Base-by-base conservation (phyloP, 495 filamentous ascomycete species). In the Penicilliopsis zonata region DNA sequence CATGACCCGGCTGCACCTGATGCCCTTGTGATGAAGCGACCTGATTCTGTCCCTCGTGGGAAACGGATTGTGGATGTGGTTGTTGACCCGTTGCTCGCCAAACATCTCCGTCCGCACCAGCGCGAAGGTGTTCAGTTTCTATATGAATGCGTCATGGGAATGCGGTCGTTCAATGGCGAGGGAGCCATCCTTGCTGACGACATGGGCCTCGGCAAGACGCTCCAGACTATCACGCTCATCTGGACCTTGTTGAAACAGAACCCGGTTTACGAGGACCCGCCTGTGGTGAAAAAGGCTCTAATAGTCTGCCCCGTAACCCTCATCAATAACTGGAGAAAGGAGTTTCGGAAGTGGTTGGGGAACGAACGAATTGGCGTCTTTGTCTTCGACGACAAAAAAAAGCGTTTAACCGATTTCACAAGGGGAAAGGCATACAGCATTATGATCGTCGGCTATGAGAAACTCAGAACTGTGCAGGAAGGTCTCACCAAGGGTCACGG, bases 361-460 rank as follows among this genome's bases (percentile, higher is more conserved):
- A 77, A 74, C 43, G 82, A 84, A 37, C 58, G 79, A 9, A 74
- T 88, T 33, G 82, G 82, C 4, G 79, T 86, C 6, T 78, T 86
- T 43, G 71, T 83, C 18, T 70, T 70, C 12, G 77, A 79, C 43
- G 75, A 75, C 19, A 74, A 78, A 37, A 69, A 72, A 40, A 76
- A 70, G 36, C 65, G 72, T 25, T 47, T 82, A 21, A 78, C 72
- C 0, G 79, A 86, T 47, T 88, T 86, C 40, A 88, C 82, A 0
- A 73, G 61, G 51, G 81, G 82, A n/a, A 75, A 67, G 41, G 64
- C 63, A 13, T 88, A 88, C 41, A 80, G 57, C 40, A 59, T 88
- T 24, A 82, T 85, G 82, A 82, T 88, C 36, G 73, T 88, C 30
- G 82, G 82, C 0, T 88, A 88, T 45, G 82, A 88, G 52, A 84